These are phyloP conservation scores for Annulohypoxylon bovei DNA, from an alignment of 495 filamentous ascomycete species.

Conservation along the genomic window DNA sequence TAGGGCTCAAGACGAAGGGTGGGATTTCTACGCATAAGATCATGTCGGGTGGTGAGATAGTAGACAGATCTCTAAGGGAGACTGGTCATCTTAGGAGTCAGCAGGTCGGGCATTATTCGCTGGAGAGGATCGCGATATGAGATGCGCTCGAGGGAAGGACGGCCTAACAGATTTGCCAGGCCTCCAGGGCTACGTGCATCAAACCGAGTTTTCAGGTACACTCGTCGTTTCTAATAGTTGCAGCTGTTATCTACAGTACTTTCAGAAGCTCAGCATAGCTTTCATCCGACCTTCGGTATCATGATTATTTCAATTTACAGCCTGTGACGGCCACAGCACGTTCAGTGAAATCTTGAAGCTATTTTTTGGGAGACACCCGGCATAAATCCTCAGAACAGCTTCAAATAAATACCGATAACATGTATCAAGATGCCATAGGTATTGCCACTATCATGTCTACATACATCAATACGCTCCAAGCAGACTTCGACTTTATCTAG, in stretches of 20 bases:
- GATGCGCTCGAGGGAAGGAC: not conserved
- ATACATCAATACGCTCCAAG: no score
- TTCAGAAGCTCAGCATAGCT: not conserved
- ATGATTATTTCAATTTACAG: not conserved
- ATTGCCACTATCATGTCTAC: no score
- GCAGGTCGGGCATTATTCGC: slow-evolving; percentile 78
- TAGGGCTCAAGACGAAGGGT: slow-evolving; percentile 77
- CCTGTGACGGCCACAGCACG: not conserved
- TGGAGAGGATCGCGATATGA: slow-evolving; percentile 73
- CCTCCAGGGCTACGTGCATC: not conserved
- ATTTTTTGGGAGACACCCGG: not conserved
- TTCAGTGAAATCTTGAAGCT: not conserved
- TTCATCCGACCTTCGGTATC: not conserved
- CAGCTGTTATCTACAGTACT: not conserved
- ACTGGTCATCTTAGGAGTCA: slow-evolving; percentile 76
- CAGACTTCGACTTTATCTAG: no score
- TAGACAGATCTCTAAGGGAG: slow-evolving; percentile 71
- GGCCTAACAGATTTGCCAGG: not conserved
- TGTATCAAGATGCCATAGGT: no score
- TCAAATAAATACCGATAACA: not conserved
- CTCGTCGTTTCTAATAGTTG: not conserved
- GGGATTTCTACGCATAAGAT: slow-evolving; percentile 65
- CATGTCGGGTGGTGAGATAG: slow-evolving; percentile 69
- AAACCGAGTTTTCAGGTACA: not conserved
- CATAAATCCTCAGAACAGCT: not conserved